These are phyloP conservation scores for Blastomyces silverae DNA, from an alignment of 2,329 filamentous ascomycete genomes.

Conservation along the genomic window DNA sequence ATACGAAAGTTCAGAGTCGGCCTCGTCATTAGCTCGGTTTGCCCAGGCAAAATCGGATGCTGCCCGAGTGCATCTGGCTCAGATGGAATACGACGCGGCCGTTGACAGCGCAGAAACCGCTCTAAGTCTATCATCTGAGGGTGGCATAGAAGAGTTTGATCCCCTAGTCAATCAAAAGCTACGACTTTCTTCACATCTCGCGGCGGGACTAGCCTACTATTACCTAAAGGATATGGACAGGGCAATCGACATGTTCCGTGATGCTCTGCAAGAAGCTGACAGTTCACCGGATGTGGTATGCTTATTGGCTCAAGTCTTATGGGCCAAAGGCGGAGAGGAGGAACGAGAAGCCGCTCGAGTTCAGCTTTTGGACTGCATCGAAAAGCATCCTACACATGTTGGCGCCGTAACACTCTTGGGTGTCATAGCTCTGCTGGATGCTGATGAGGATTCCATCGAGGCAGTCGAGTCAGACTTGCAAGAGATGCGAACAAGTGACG, in stretches of 20 bases:
- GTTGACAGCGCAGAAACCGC: constrained; percentile 74
- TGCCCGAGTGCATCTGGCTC: constrained; percentile 72
- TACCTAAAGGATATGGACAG: constrained; percentile 59
- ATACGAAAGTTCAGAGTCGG: constrained; percentile 77
- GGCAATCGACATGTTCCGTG: constrained; percentile 71
- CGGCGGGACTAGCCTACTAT: constrained; percentile 75
- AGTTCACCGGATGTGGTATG: constrained; percentile 78
- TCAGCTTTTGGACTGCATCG: constrained; percentile 72
- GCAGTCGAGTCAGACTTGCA: constrained; percentile 75
- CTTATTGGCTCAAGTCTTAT: constrained; percentile 81
- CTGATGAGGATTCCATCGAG: constrained; percentile 69
- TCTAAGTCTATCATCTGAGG: constrained; percentile 68
- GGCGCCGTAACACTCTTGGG: constrained; percentile 75
- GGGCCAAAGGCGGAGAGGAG: constrained; percentile 73
- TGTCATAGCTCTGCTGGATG: constrained; percentile 73
- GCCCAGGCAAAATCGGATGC: constrained; percentile 81
- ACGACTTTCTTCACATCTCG: constrained; percentile 76
- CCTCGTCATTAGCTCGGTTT: constrained; percentile 65
- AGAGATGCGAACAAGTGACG: constrained; percentile 60
- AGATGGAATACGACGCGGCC: constrained; percentile 58
- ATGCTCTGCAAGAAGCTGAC: constrained; percentile 68
- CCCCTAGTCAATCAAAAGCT: constrained; percentile 60
- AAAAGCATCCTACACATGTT: constrained; percentile 66
- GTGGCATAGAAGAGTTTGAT: constrained; percentile 57
- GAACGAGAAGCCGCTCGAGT: constrained; percentile 70